Evolutionary conservation across 2,329 filamentous ascomycete species (phyloP).

Genomic region (Pseudogymnoascus sp.): DNA sequence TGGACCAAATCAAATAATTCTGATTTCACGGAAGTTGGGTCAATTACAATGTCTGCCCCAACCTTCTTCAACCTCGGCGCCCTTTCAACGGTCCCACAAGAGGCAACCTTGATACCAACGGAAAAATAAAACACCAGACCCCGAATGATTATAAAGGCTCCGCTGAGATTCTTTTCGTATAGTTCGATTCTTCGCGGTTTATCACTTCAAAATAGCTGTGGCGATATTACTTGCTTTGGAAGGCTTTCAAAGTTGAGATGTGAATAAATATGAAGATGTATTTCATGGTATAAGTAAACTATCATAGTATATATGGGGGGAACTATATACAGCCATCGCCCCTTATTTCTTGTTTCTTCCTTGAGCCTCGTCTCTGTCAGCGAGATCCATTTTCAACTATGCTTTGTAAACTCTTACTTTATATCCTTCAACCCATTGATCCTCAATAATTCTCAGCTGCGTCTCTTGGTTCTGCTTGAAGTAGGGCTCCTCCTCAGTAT

Average conservation of each 20-base stretch:
- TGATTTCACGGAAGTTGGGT: background rate
- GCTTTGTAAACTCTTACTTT: conserved; percentile 32
- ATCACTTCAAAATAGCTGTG: background rate
- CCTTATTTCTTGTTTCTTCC: background rate
- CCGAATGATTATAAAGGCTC: background rate
- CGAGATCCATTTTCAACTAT: background rate
- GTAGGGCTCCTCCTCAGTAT: conserved; percentile 31
- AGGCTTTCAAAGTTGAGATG: background rate
- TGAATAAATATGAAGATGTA: background rate
- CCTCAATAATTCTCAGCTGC: conserved; percentile 37
- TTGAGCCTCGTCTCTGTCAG: background rate
- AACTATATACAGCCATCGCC: background rate
- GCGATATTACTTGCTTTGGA: background rate
- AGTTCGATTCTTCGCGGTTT: background rate
- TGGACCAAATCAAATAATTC: background rate
- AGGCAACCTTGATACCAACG: background rate
- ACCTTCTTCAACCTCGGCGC: background rate
- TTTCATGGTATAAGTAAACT: background rate
- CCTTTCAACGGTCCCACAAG: background rate
- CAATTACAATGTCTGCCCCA: background rate
- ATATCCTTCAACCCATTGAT: conserved; percentile 34
- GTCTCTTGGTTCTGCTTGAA: conserved; percentile 33
- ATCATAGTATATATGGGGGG: background rate
- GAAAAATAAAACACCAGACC: background rate
- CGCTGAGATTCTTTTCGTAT: background rate